phyloP scores from a whole-genome alignment of 306 rosid genomes.

The Argentina anserina region DNA sequence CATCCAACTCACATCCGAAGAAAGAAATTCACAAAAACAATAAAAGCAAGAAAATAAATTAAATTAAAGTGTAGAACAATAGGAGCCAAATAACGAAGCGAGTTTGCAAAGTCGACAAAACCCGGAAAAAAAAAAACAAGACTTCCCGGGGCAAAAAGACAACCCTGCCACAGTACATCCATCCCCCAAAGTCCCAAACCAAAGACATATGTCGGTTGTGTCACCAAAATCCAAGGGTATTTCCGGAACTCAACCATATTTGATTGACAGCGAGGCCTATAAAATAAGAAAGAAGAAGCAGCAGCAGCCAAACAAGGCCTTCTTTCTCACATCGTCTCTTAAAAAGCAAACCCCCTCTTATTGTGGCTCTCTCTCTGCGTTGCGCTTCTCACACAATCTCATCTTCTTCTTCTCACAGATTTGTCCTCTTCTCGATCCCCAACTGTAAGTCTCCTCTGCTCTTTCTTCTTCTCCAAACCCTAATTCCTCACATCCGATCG shows the following conservation, averaged over 20 bases:
- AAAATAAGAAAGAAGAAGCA: conserved; percentile 16
- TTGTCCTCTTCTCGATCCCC: conserved; percentile 55
- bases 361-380: conserved; percentile 50
- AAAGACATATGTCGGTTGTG: conserved; percentile 30
- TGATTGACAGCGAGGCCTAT: conserved; percentile 56
- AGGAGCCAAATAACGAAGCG: conserved; percentile 15
- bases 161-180: neutral
- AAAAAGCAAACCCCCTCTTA: conserved; percentile 27
- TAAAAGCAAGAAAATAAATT: neutral
- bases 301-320: conserved; percentile 45
- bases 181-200: neutral
- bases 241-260: conserved; percentile 14
- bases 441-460: conserved; percentile 56
- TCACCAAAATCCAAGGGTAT: conserved; percentile 34
- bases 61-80: neutral
- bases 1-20: neutral
- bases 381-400: conserved; percentile 65
- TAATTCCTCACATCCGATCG: conserved; percentile 19
- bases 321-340: conserved; percentile 42
- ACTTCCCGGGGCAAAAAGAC: conserved; percentile 3
- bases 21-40: neutral
- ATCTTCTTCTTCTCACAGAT: conserved; percentile 45
- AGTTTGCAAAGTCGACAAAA: conserved; percentile 28
- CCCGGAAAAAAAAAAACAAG: conserved; percentile 6
- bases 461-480: conserved; percentile 20